Conservation (phyloP, 2,329 filamentous ascomycete genomes). For the Ceratocystis colombiana region DNA sequence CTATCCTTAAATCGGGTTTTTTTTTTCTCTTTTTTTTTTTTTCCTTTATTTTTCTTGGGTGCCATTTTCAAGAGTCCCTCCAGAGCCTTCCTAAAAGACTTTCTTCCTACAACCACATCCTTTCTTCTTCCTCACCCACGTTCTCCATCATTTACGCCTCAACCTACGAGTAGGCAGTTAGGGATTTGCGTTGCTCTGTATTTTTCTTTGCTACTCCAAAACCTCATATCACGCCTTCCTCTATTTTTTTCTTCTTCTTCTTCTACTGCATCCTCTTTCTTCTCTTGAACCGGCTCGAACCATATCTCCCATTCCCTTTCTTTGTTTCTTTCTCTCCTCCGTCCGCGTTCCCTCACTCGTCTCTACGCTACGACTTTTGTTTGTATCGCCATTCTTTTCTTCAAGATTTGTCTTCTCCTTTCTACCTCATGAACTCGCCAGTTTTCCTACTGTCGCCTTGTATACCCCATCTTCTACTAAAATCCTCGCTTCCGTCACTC, state of each 20-base stretch:
- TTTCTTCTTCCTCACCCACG: neutral
- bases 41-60: slow-evolving; percentile 2
- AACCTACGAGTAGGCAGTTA: neutral
- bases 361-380: slow-evolving; percentile 3
- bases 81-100: neutral
- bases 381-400: neutral
- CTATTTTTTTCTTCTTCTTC: neutral
- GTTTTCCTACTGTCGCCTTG: neutral
- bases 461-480: no score
- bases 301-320: neutral
- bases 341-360: neutral
- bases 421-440: neutral
- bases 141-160: slow-evolving; percentile 14
- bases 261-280: neutral
- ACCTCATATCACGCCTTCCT: neutral
- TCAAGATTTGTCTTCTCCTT: neutral
- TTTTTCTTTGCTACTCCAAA: neutral
- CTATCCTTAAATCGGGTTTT: slow-evolving; percentile 1
- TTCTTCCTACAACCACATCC: slow-evolving; percentile 7
- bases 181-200: neutral
- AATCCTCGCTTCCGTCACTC: neutral
- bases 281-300: neutral
- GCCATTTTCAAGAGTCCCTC: slow-evolving; percentile 2
- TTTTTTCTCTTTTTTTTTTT: neutral
- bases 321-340: neutral